Percentiles rank a stretch among this genome's conserved stretches.
Conservation (phyloP, 805 yeast genomes). For the Myxozyma neotropica region DNA sequence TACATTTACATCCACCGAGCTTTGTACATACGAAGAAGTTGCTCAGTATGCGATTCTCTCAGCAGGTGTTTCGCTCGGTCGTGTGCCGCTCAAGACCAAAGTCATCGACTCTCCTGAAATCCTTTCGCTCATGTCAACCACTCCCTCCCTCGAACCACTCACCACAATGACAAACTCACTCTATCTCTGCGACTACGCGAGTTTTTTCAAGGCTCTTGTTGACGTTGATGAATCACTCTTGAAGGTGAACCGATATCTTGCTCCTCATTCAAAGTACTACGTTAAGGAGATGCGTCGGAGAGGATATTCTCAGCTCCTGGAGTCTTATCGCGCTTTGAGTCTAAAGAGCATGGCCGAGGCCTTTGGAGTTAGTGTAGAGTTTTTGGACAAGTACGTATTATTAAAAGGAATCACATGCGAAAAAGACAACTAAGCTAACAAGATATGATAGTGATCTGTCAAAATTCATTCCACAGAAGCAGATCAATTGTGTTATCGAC, state of each 20-base stretch:
- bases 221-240: conserved; percentile 76
- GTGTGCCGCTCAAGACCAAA: conserved; percentile 80
- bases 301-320: conserved; percentile 91
- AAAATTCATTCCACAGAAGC: conserved; percentile 88
- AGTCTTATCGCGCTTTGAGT: conserved; percentile 89
- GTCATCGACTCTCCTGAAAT: conserved; percentile 94
- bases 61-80: conserved; percentile 80
- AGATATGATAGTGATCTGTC: conserved; percentile 63
- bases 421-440: neutral
- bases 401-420: neutral
- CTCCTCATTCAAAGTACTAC: conserved; percentile 79
- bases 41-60: conserved; percentile 85
- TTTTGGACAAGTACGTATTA: conserved; percentile 57
- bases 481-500: conserved; percentile 93
- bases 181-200: conserved; percentile 83
- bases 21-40: conserved; percentile 84
- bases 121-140: conserved; percentile 71
- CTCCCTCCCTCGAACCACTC: conserved; percentile 75
- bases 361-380: conserved; percentile 86
- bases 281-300: conserved; percentile 92
- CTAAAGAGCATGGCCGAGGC: conserved; percentile 91
- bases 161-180: conserved; percentile 80
- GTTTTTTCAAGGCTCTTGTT: conserved; percentile 74
- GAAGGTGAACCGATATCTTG: conserved; percentile 63
- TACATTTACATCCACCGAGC: conserved; percentile 90